These are phyloP conservation scores for Trichoderma erinaceum DNA, from an alignment of 495 filamentous ascomycete genomes.

Conservation along the genomic window DNA sequence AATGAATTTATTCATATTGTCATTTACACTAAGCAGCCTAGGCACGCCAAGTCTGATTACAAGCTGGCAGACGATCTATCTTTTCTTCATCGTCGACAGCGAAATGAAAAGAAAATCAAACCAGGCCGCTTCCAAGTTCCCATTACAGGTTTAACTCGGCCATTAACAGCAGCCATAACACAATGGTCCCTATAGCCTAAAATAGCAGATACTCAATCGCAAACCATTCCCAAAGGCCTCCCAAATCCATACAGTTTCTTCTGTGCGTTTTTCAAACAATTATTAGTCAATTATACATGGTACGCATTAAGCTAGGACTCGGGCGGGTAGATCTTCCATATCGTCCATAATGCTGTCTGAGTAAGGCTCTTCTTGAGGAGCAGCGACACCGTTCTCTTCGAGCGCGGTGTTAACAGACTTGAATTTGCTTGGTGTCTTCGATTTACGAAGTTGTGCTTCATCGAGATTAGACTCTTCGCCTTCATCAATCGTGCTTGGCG, in stretches of 20 bases:
- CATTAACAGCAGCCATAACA: neutral
- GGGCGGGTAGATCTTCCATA: slow-evolving; percentile 13
- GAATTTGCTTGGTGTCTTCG: slow-evolving; percentile 13
- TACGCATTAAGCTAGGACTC: neutral
- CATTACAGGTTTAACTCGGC: neutral
- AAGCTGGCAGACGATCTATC: neutral
- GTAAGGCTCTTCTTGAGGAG: neutral
- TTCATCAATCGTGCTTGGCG: neutral
- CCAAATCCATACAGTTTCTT: neutral
- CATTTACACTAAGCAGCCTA: neutral
- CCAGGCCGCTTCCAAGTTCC: neutral
- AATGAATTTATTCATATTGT: neutral
- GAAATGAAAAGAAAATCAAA: neutral
- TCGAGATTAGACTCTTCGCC: slow-evolving; percentile 3
- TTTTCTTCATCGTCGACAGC: neutral
- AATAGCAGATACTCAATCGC: neutral
- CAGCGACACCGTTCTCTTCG: neutral
- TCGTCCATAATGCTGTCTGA: slow-evolving; percentile 10
- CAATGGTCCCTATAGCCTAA: neutral
- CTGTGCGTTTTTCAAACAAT: neutral
- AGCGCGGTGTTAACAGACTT: neutral
- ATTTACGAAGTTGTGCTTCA: neutral
- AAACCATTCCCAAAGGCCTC: neutral
- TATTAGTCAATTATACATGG: neutral
- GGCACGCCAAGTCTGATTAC: neutral